Percentiles rank a stretch among this genome's conserved stretches.
These are phyloP conservation scores for Glaciozyma martinii DNA, from an alignment of 768 basidiomycete genomes.

Conservation along the genomic window DNA sequence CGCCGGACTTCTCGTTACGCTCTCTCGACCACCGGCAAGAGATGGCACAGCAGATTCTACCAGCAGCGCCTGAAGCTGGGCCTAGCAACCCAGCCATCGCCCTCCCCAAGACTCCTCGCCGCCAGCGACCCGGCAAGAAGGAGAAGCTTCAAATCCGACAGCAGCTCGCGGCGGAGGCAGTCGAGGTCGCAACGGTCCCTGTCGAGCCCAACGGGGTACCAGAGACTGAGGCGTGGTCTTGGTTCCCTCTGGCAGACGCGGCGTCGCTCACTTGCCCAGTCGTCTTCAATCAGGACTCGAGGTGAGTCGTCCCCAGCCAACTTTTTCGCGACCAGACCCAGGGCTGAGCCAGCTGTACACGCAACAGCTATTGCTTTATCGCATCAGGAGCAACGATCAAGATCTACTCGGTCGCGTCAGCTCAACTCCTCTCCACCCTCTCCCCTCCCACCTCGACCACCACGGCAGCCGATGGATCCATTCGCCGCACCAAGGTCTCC, in stretches of 20 bases:
- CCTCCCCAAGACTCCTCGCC: not conserved
- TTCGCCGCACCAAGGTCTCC: slow-evolving; percentile 50
- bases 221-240: not conserved
- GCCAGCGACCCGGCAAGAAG: not conserved
- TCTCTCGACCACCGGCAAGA: too few species aligned
- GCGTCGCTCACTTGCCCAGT: slow-evolving; percentile 13
- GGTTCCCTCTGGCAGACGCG: slow-evolving; percentile 8
- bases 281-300: slow-evolving; percentile 23
- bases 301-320: slow-evolving; percentile 1
- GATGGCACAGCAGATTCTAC: too few species aligned
- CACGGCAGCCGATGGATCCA: slow-evolving; percentile 27
- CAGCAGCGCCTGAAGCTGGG: not conserved
- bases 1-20: too few species aligned
- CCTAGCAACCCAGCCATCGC: not conserved
- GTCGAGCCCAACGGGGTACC: not conserved
- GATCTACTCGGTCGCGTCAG: slow-evolving; percentile 70
- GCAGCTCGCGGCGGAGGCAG: not conserved
- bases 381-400: slow-evolving; percentile 71
- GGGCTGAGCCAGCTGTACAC: not conserved
- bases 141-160: not conserved
- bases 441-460: slow-evolving; percentile 36
- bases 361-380: slow-evolving; percentile 73
- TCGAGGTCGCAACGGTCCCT: not conserved
- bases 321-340: not conserved
- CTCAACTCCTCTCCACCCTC: slow-evolving; percentile 67